Evolutionary conservation across 148 eudicot genomes (phyloP), one percentile per base, ranked within the genome.

Genomic region (Chenopodium quinoa): DNA sequence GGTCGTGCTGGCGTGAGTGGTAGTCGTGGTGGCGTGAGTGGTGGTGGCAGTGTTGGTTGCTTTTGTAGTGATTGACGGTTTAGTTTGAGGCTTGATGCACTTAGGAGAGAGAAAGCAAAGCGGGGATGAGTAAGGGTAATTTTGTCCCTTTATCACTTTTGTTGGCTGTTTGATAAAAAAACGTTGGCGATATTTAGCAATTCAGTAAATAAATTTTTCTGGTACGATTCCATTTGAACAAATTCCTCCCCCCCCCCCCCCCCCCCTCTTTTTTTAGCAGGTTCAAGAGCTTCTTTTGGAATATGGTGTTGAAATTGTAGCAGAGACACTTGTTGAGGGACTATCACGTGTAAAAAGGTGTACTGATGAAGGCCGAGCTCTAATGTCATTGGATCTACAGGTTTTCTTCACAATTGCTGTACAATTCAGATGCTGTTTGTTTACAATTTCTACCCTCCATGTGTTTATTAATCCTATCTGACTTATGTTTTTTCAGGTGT

Each of bases 311-410:
- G 97, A 95, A 79, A 90, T 87, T 88, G 92, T 95, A 60, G 94
- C 97, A 75, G 98, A 91, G 78, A 91, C 93, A 70, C 93, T 95
- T 9, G 83, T 92, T 70, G 98, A 95, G 85, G 98, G 98, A 81
- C 85, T 95, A 66, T 95, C 98, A 37, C 88, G 97, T 76, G 93
- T 95, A 87, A 95, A 91, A 79, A 90, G 87, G 87, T 95, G 98
- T 82, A 89, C 97, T 73, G 97, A 95, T 82, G 98, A 95, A 84
- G 98, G 98, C 66, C 93, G 98, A 62, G 98, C 98, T 78, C 94
- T 95, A 48, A 95, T 95, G 98, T 93, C 97, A 44, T 88, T 95
- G 78, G 98, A 95, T 90, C 91, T 95, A 78, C 98, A 95, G 98
- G 98, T 95, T 78, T 79, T 31, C 52, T 22, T 75, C 54, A 70